Conservation (phyloP, 2,329 filamentous ascomycete genomes). For the Alternaria sp. region DNA sequence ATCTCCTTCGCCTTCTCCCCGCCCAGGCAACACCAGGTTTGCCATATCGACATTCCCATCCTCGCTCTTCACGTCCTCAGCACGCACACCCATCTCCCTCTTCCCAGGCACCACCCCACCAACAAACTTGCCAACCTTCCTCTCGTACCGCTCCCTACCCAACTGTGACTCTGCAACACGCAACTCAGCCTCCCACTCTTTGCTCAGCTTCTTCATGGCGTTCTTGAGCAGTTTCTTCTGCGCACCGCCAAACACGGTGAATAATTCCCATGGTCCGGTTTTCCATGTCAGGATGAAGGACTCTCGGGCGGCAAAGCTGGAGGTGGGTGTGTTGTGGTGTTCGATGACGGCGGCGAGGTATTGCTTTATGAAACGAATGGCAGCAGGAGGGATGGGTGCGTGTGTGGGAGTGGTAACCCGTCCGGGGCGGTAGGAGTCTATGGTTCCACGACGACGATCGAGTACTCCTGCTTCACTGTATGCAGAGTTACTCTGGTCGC, state of each 20-base stretch:
- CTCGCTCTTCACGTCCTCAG: background rate
- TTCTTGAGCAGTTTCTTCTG: conserved; percentile 27
- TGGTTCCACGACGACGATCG: background rate
- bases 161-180: background rate
- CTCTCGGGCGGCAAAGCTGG: conserved; percentile 17
- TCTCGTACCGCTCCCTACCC: conserved; percentile 10
- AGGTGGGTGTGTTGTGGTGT: conserved; percentile 21
- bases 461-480: background rate
- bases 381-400: background rate
- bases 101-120: conserved; percentile 20
- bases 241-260: background rate
- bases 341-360: conserved; percentile 32
- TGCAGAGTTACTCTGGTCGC: too few species aligned
- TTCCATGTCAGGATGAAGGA: conserved; percentile 26
- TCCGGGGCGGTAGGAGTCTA: background rate
- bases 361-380: conserved; percentile 17
- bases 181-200: conserved; percentile 19
- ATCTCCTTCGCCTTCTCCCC: background rate
- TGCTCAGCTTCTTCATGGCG: conserved; percentile 12
- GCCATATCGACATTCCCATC: background rate
- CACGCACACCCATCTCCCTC: conserved; percentile 9
- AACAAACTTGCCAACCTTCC: conserved; percentile 20
- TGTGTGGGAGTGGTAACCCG: background rate
- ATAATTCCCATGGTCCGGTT: conserved; percentile 15
- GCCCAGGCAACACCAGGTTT: background rate